Evolutionary conservation across 2,329 filamentous ascomycete species (phyloP), one percentile per base, ranked within the genome.

Genomic region (Bertia moriformis): DNA sequence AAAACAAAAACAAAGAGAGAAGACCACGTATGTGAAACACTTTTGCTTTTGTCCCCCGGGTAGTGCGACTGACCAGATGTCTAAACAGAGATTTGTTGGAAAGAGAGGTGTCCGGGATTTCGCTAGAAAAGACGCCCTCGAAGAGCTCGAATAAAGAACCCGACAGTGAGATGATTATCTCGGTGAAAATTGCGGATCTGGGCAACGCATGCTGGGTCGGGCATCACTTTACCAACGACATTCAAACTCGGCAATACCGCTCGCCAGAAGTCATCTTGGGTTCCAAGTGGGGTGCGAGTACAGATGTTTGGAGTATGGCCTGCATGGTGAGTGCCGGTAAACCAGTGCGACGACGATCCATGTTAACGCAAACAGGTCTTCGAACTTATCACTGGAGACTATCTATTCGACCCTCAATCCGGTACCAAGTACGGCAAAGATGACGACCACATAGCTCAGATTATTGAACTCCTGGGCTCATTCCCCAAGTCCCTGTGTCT

Each of bases 371-470:
- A 18, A 7, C 53, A 96, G 89, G 82, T 89, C 14, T 98, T 98
- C 50, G 91, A 98, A 58, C 68, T 98, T 35, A 96, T 98, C 48
- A 98, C 91, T 1, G 91, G 91, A 47, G 91, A 98, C 60, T 98
- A 98, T 54, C 76, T 98, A 33, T 98, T 98, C 59, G 91, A 98
- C 52, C 91, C 91, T 0, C 91, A 98, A 61, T 95, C 89, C 1
- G 91, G 91, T 45, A 96, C 89, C 32, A 96, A 96, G 62, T 98
- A 98, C 59, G 91, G 91, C 55, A 98, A 98, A 63, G 91, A 98
- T 55, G 91, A 98, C 63, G 91, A 98, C 55, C 91, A 98, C 62
- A 95, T 98, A 48, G 91, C 91, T 7, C 91, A 98, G 57, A 96
- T 98, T 51, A 96, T 98, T 56, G 91, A 98, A 60, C 71, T 98